Conservation (phyloP, 345 rosid species). For the Limnanthes douglasii region DNA sequence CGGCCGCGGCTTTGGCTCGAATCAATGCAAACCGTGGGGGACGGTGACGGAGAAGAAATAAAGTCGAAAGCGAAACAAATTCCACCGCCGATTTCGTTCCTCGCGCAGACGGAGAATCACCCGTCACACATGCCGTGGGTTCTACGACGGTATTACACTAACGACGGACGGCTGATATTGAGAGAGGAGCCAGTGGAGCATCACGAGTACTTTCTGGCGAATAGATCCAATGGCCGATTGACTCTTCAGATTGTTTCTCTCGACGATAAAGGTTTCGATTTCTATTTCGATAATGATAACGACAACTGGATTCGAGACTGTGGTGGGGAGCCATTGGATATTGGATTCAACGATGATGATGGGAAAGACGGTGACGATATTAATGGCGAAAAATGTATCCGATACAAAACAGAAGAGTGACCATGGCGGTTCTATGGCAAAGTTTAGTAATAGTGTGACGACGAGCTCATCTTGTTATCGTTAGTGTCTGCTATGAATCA, state of each 20-base stretch:
- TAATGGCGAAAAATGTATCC: background rate
- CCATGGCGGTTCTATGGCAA: too few species aligned
- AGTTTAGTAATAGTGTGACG: too few species aligned
- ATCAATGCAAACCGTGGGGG: conserved; percentile 9
- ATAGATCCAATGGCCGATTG: conserved; percentile 56
- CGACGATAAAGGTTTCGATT: conserved; percentile 14
- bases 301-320: too few species aligned
- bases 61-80: conserved; percentile 27
- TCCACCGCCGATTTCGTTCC: conserved; percentile 59
- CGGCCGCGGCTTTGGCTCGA: background rate
- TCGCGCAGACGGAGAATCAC: conserved; percentile 38
- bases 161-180: conserved; percentile 55
- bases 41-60: conserved; percentile 14
- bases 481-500: too few species aligned
- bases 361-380: background rate
- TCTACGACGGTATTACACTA: conserved; percentile 35
- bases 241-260: conserved; percentile 49
- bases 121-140: conserved; percentile 52
- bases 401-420: too few species aligned
- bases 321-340: too few species aligned
- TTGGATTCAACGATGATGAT: conserved; percentile 7
- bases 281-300: conserved; percentile 9
- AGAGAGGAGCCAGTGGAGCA: conserved; percentile 45
- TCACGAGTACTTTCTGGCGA: conserved; percentile 52
- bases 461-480: too few species aligned